Evolutionary conservation across 2,329 filamentous ascomycete genomes (phyloP), one percentile per base, ranked within the genome.

Genomic region (Fusarium multiceps): DNA sequence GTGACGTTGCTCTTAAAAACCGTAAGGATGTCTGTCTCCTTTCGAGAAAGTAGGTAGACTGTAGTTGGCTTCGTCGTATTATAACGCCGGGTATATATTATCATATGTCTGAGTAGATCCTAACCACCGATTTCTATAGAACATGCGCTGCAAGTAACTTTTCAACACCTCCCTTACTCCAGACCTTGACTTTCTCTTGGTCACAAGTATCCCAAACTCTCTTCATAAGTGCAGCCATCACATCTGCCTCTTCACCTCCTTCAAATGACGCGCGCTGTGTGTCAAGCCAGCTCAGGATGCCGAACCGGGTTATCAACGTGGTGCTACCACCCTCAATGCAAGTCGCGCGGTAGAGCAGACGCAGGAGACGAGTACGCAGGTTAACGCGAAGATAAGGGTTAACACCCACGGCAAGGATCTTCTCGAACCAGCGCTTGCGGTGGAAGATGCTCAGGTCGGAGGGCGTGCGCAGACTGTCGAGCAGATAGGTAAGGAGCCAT

Each of bases 281-380:
- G 62, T 90, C 86, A 11, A 95, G 83, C 94, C 93, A 97, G 70
- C 87, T 90, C 55, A 95, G 78, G 21, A 92, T 82, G 18, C 92
- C 93, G 45, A 91, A 90, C 59, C 94, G 85, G 2, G 93, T 97
- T 40, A 93, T 86, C 47, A 97, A 83, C n/a, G 92, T 95, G 7
- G 90, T 92, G 78, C 92, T 93, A 2, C 92, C 93, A 3, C 87
- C 89, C 30, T 89, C 86, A 32, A 94, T 87, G 47, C 85, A 86
- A 0, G 89, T 89, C 4, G 90, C 89, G 42, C 91, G 86, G 74
- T 90, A 90, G 18, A 97, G 71, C 23, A 96, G 85, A 76, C 81
- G 80, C 28, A 88, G 76, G 16, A 89, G 80, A 70, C 90, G 88
- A 55, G 87, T 88, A 62, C 89, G 88, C 18, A 91, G 82, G 18